A percentile compares a stretch with the other conserved stretches of the same genome.
Evolutionary conservation across 257 asterid species (phyloP).

Genomic region (Capsicum pubescens): DNA sequence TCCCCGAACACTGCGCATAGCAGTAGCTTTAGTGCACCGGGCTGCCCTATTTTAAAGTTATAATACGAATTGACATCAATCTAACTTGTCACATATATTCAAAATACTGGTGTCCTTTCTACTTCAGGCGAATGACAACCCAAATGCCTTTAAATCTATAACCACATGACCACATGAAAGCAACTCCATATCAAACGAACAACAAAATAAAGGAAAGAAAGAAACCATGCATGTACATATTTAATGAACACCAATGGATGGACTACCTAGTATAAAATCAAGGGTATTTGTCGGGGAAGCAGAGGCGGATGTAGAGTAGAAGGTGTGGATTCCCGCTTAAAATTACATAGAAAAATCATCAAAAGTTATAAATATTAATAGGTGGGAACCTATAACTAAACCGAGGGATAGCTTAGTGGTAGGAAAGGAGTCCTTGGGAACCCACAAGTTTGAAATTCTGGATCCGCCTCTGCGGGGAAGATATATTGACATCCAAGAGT

Average conservation of each 20-base stretch:
- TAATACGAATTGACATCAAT: too few species aligned
- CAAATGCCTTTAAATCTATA: neutral
- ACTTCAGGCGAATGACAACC: conserved; percentile 6
- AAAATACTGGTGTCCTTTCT: conserved; percentile 1
- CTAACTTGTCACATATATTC: neutral
- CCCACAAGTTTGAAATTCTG: too few species aligned
- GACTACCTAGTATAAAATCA: neutral
- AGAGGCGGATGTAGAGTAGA: too few species aligned
- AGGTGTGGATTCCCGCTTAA: too few species aligned
- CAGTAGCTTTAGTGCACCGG: too few species aligned
- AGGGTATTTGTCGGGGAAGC: neutral
- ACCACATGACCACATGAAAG: neutral
- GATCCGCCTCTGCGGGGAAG: neutral
- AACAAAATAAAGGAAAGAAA: neutral
- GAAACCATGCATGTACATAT: conserved; percentile 6
- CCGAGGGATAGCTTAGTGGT: too few species aligned
- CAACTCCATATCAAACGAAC: neutral
- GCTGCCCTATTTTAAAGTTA: too few species aligned
- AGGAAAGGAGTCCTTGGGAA: too few species aligned
- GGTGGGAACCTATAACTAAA: too few species aligned
- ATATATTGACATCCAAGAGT: conserved; percentile 18
- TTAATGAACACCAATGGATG: conserved; percentile 7
- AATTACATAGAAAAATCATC: too few species aligned
- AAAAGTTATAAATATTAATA: too few species aligned
- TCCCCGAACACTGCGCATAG: too few species aligned